Percentiles rank a stretch among this genome's conserved stretches.
These are phyloP conservation scores for Bidens hawaiensis DNA, from an alignment of 140 eudicot genomes.

Conservation along the genomic window DNA sequence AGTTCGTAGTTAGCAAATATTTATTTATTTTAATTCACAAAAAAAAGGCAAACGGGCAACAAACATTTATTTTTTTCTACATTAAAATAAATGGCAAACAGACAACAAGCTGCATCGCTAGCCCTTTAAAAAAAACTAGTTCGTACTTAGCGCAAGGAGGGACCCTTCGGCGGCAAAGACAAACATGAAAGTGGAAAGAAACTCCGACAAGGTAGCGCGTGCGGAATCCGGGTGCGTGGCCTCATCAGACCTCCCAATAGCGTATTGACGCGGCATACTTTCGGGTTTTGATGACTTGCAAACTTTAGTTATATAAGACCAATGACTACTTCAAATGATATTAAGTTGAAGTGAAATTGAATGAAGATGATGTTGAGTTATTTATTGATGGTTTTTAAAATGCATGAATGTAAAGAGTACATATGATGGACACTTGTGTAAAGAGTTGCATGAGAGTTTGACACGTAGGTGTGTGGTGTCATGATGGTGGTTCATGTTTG, in stretches of 20 bases:
- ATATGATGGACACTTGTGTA: slow-evolving; percentile 63
- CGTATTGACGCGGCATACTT: slow-evolving; percentile 53
- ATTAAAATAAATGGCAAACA: too few species aligned
- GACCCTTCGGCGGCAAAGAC: slow-evolving; percentile 96
- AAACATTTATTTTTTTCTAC: too few species aligned
- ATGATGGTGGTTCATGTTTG: background rate
- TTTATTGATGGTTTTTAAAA: too few species aligned
- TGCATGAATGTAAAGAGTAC: slow-evolving; percentile 8
- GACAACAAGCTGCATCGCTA: too few species aligned
- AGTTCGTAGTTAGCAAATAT: too few species aligned
- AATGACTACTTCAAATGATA: background rate
- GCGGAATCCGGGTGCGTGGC: slow-evolving; percentile 90
- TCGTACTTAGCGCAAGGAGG: slow-evolving; percentile 62
- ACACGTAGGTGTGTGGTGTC: slow-evolving; percentile 57
- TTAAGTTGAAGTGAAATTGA: background rate
- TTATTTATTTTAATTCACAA: too few species aligned
- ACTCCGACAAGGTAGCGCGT: slow-evolving; percentile 80
- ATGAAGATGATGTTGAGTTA: background rate
- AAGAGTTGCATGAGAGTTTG: slow-evolving; percentile 37
- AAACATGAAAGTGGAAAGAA: slow-evolving; percentile 77
- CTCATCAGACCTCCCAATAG: slow-evolving; percentile 70
- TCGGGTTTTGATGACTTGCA: too few species aligned
- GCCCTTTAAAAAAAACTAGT: background rate
- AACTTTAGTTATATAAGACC: background rate
- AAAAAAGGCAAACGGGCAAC: too few species aligned